phyloP scores from a whole-genome alignment of 306 rosid genomes.

The Medicago lupulina region DNA sequence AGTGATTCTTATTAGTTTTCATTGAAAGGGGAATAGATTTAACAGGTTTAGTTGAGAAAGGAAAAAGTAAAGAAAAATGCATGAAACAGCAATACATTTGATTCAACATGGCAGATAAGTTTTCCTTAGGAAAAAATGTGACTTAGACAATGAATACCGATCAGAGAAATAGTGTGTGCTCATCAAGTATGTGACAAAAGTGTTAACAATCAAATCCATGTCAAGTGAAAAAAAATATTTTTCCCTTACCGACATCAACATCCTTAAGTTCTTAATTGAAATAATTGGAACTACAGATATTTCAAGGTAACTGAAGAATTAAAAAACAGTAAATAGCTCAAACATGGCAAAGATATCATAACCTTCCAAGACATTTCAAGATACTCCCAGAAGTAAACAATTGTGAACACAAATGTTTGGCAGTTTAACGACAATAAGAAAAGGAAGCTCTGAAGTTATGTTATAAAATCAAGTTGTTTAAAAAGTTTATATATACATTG shows the following conservation, averaged over 20 bases:
- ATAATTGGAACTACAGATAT: neutral
- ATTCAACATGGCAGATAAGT: constrained; percentile 18
- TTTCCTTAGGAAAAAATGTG: constrained; percentile 19
- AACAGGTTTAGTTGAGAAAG: constrained; percentile 20
- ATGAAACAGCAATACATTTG: constrained; percentile 19
- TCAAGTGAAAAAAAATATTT: neutral
- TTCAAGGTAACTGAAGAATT: constrained; percentile 1
- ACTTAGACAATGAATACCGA: neutral
- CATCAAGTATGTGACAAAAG: neutral
- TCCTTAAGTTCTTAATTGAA: neutral
- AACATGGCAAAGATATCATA: neutral
- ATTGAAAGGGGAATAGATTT: neutral
- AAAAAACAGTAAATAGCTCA: neutral
- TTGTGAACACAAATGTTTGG: neutral
- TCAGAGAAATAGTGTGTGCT: neutral
- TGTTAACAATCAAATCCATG: neutral
- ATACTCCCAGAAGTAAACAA: constrained; percentile 6
- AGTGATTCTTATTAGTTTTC: constrained; percentile 23
- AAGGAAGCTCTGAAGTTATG: neutral
- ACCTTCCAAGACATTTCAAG: constrained; percentile 13
- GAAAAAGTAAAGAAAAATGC: constrained; percentile 31
- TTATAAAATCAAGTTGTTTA: constrained; percentile 15
- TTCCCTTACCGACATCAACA: neutral
- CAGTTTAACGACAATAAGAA: neutral
- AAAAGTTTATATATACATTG: neutral